phyloP scores from a whole-genome alignment of 768 basidiomycete genomes.

The Imleria badia region DNA sequence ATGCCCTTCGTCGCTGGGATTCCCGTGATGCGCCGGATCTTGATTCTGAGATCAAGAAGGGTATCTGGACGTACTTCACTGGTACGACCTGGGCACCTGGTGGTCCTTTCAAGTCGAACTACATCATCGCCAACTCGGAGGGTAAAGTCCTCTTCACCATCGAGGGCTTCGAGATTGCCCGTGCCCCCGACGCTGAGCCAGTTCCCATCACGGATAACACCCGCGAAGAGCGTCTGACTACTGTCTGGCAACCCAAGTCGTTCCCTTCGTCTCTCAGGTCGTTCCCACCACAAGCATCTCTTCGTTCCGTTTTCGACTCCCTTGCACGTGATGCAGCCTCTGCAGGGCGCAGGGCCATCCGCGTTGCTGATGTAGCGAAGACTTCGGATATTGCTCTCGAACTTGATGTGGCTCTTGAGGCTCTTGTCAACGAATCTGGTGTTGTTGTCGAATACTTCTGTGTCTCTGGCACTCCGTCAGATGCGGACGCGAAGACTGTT shows the following conservation, averaged over 20 bases:
- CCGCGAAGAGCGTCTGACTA: conserved; percentile 32
- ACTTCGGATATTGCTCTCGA: conserved; percentile 16
- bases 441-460: conserved; percentile 20
- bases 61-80: conserved; percentile 32
- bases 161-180: conserved; percentile 34
- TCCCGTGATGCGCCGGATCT: conserved; percentile 23
- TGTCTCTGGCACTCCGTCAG: conserved; percentile 15
- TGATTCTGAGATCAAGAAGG: conserved; percentile 28
- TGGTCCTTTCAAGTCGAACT: conserved; percentile 26
- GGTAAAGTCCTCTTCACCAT: conserved; percentile 34
- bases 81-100: conserved; percentile 22
- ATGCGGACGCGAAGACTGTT: conserved; percentile 25
- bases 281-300: not conserved
- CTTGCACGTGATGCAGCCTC: conserved; percentile 16
- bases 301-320: conserved; percentile 17
- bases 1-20: conserved; percentile 32
- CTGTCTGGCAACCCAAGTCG: conserved; percentile 31
- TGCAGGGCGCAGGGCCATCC: conserved; percentile 23
- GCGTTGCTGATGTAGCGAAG: conserved; percentile 25
- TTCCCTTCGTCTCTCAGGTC: conserved; percentile 22
- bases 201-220: conserved; percentile 25
- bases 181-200: conserved; percentile 30
- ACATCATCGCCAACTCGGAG: conserved; percentile 29
- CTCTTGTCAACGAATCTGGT: conserved; percentile 14
- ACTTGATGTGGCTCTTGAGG: conserved; percentile 16